A percentile compares a stretch with the other conserved stretches of the same genome.
Evolutionary conservation across 2,329 filamentous ascomycete genomes (phyloP).

Genomic region (Beauveria brongniartii): DNA sequence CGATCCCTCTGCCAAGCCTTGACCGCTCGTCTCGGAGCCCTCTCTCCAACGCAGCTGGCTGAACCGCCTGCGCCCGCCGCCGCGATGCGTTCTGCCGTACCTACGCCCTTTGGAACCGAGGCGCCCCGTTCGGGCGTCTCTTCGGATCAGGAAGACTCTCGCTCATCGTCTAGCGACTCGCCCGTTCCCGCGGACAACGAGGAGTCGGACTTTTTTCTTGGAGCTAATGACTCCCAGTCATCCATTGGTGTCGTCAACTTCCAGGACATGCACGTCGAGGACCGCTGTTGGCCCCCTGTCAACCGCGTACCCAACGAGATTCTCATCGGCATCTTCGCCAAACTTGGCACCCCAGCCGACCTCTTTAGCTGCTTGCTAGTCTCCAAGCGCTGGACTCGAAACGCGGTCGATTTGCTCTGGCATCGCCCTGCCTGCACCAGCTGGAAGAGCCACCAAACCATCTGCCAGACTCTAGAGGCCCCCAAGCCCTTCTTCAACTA

Average conservation of each 20-base stretch:
- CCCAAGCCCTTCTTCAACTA: conserved; percentile 80
- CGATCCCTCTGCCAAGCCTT: background rate
- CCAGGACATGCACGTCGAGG: conserved; percentile 63
- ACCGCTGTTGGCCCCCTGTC: conserved; percentile 67
- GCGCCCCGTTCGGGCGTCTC: conserved; percentile 18
- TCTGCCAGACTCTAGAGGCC: conserved; percentile 69
- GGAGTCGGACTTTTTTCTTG: conserved; percentile 88
- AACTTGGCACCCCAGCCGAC: conserved; percentile 67
- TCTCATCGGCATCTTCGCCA: conserved; percentile 84
- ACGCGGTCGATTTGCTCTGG: conserved; percentile 90
- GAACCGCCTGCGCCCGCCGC: background rate
- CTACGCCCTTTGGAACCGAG: conserved; percentile 14
- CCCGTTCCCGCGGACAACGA: conserved; percentile 72
- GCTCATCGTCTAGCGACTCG: conserved; percentile 64
- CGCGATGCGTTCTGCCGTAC: conserved; percentile 14
- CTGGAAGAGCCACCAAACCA: conserved; percentile 71
- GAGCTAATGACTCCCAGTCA: conserved; percentile 85
- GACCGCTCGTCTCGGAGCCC: background rate
- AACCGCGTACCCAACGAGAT: conserved; percentile 87
- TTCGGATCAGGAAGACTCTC: conserved; percentile 42
- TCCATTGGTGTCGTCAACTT: conserved; percentile 76
- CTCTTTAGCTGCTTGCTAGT: conserved; percentile 85
- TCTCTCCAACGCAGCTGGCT: background rate
- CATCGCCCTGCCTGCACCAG: conserved; percentile 85
- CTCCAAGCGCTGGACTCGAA: conserved; percentile 88